Base-by-base conservation (phyloP, 305 asterid genomes). In the Fraxinus sp. region DNA sequence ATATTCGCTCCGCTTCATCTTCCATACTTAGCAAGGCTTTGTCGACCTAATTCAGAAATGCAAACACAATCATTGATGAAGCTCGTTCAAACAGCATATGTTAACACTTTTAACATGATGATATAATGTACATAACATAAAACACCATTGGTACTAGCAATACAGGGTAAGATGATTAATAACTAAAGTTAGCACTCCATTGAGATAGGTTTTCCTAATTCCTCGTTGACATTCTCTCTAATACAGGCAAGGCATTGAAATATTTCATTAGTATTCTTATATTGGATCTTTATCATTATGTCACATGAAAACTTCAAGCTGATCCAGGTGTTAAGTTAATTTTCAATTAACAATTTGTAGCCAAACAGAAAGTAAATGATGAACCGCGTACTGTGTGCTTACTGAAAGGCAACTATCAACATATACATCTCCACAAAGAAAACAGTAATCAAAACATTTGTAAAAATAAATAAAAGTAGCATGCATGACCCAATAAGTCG, bases 1-100 rank as follows among this genome's bases (percentile, higher is more conserved):
- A 96, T 82, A 94, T 90, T 46, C 88, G 88, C 76, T 91, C 97
- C 78, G 97, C 97, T 90, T 93, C 98, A 77, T 88, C 92, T 87
- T 93, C 98, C 92, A 95, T 90, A 81, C 97, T 96, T 84, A 86
- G 94, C 94, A 96, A 87, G 76, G 97, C 97, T 86, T 93, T 94
- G 87, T 94, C 97, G 87, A 94, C 98, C 99, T 95, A 85, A 74
- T 64, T 41, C 81, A 46, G 57, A 46, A 13, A 70, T 32, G 80
- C 39, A 49, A 81, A 82, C 32, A 39, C 7, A 16, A 52, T 52
- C 7, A 52, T 52, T 64, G n/a, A 80, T 37, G 77, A 52, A 76
- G 78, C 82, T 75, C 57, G 28, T 16, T 46, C 36, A 64, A 22
- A 20, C 33, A 37, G 11, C 39, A 41, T 5, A 76, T 16, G 32